A percentile compares a stretch with the other conserved stretches of the same genome.
Conservation (phyloP, 345 rosid genomes). For the Ricinus communis region DNA sequence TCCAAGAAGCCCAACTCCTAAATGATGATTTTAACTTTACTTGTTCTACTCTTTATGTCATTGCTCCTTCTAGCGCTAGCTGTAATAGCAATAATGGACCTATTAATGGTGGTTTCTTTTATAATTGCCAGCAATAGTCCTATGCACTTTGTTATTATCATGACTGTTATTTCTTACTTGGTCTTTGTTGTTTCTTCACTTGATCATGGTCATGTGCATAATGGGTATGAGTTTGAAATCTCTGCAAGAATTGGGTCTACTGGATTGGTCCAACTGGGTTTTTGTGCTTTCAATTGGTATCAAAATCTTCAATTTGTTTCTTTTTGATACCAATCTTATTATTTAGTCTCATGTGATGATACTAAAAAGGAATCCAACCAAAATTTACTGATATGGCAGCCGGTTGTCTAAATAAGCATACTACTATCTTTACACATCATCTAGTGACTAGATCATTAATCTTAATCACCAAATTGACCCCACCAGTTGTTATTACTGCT, state of each 20-base stretch:
- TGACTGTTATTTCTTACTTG: slow-evolving; percentile 13
- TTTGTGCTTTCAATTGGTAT: no score
- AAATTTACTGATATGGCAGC: no score
- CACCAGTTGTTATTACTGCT: no score
- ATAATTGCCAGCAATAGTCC: slow-evolving; percentile 98
- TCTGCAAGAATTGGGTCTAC: slow-evolving; percentile 49
- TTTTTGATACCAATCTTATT: no score
- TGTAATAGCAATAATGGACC: slow-evolving; percentile 39
- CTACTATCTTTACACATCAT: no score
- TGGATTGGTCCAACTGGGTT: slow-evolving; percentile 50
- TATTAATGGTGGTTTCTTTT: slow-evolving; percentile 55
- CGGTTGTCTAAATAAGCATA: no score
- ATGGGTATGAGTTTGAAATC: slow-evolving; percentile 82
- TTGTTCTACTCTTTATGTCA: slow-evolving; percentile 94
- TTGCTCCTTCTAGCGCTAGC: slow-evolving; percentile 96
- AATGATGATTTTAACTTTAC: slow-evolving; percentile 49
- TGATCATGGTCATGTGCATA: slow-evolving; percentile 18
- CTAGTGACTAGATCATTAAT: no score
- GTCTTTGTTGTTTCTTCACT: slow-evolving; percentile 23
- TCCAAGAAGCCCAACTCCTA: slow-evolving; percentile 14
- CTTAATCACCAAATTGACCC: no score
- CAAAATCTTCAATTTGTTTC: no score
- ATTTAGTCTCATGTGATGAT: no score
- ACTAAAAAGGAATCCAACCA: no score
- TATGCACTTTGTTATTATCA: slow-evolving; percentile 67